phyloP scores from a whole-genome alignment of 2,329 filamentous ascomycete species.

The Rhexocercosporidium sp. region DNA sequence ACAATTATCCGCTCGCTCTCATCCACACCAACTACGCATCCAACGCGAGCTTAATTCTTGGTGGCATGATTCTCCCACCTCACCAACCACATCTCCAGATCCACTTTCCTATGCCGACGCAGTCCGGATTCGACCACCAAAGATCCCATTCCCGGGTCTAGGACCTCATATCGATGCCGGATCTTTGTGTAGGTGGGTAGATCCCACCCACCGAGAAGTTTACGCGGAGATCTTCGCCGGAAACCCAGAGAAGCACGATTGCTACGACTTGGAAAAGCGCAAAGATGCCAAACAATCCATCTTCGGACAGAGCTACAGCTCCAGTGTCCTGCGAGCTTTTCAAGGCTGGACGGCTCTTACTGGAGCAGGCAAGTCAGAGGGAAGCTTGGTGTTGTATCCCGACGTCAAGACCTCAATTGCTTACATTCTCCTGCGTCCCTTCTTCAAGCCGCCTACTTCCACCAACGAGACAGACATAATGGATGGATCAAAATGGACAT shows the following conservation, averaged over 20 bases:
- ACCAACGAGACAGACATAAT: conserved; percentile 39
- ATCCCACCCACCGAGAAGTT: conserved; percentile 45
- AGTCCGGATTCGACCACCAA: conserved; percentile 46
- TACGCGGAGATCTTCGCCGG: conserved; percentile 48
- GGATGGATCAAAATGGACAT: conserved; percentile 46
- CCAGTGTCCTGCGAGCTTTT: conserved; percentile 46
- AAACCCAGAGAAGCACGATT: conserved; percentile 44
- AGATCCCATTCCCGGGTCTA: conserved; percentile 47
- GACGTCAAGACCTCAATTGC: conserved; percentile 45
- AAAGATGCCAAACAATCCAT: conserved; percentile 44
- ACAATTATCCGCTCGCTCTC: conserved; percentile 46
- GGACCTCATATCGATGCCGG: conserved; percentile 52
- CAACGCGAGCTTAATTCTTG: conserved; percentile 47
- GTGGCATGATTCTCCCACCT: conserved; percentile 44
- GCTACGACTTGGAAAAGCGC: conserved; percentile 45
- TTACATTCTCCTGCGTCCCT: conserved; percentile 50
- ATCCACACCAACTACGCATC: conserved; percentile 46
- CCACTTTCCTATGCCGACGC: conserved; percentile 49
- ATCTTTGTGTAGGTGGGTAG: conserved; percentile 50
- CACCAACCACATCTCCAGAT: conserved; percentile 38
- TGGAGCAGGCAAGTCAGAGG: conserved; percentile 43
- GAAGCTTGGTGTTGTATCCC: conserved; percentile 48
- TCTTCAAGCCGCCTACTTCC: conserved; percentile 45
- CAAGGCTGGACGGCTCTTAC: conserved; percentile 52
- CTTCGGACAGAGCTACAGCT: conserved; percentile 40